A percentile compares a stretch with the other conserved stretches of the same genome.
phyloP scores from a whole-genome alignment of 345 rosid species.

The Turnera subulata region DNA sequence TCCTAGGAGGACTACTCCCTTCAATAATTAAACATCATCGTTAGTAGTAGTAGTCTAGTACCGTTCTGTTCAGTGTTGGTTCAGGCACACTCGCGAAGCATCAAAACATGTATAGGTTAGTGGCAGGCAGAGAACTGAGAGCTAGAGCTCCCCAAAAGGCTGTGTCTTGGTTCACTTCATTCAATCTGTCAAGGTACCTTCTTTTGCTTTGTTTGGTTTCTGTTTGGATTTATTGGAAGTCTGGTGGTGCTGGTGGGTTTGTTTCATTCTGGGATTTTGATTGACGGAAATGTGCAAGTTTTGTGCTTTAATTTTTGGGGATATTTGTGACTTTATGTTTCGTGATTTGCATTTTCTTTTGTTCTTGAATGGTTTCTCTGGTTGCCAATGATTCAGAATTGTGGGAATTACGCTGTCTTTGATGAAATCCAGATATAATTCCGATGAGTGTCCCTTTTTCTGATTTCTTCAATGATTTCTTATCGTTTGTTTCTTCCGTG shows the following conservation, averaged over 20 bases:
- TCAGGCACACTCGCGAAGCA: background rate
- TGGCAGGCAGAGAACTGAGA: conserved; percentile 34
- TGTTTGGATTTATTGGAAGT: background rate
- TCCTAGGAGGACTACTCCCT: background rate
- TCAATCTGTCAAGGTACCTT: conserved; percentile 39
- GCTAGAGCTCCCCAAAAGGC: conserved; percentile 35
- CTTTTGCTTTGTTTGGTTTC: conserved; percentile 2
- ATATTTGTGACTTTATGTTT: background rate
- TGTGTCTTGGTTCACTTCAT: conserved; percentile 27
- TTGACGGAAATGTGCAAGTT: background rate
- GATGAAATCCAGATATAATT: background rate
- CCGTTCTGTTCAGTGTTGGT: too few species aligned
- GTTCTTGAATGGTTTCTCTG: too few species aligned
- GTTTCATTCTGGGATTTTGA: background rate
- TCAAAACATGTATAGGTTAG: conserved; percentile 47
- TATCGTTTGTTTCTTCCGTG: background rate
- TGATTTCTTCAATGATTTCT: background rate
- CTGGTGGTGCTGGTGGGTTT: background rate
- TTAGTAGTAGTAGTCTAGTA: too few species aligned
- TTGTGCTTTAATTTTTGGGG: background rate
- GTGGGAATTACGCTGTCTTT: too few species aligned
- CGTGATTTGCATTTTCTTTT: too few species aligned
- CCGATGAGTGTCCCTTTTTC: background rate
- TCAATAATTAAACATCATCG: too few species aligned
- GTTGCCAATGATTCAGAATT: too few species aligned